A percentile compares a stretch with the other conserved stretches of the same genome.
phyloP scores from a whole-genome alignment of 2,329 filamentous ascomycete species.

The Monilinia laxa region DNA sequence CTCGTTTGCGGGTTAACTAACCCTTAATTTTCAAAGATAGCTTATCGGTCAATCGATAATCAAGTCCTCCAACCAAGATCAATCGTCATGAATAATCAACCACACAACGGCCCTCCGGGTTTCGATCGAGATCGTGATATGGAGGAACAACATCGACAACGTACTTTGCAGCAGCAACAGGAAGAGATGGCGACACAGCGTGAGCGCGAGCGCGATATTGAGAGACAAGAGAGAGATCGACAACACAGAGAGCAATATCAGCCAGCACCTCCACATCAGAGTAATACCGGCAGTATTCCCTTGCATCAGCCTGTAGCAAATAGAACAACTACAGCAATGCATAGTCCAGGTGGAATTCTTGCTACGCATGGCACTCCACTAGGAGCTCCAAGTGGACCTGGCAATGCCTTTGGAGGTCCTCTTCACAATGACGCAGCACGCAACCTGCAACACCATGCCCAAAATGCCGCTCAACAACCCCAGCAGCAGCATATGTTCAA shows the following conservation, averaged over 20 bases:
- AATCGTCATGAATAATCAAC: conserved; percentile 38
- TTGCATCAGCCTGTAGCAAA: conserved; percentile 93
- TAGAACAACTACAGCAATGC: conserved; percentile 75
- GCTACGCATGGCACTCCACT: conserved; percentile 63
- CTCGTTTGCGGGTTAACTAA: neutral
- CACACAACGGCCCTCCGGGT: conserved; percentile 35
- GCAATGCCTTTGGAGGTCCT: conserved; percentile 53
- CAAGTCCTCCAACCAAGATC: conserved; percentile 6
- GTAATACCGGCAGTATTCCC: conserved; percentile 81
- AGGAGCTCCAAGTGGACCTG: conserved; percentile 40
- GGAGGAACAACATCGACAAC: conserved; percentile 54
- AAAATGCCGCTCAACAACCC: conserved; percentile 43
- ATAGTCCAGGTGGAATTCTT: conserved; percentile 87
- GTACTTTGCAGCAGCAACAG: conserved; percentile 49
- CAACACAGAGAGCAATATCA: conserved; percentile 63
- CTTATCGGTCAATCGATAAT: conserved; percentile 1
- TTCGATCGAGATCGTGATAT: conserved; percentile 46
- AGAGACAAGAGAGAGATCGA: conserved; percentile 55
- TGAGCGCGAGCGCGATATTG: conserved; percentile 46
- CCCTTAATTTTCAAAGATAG: neutral
- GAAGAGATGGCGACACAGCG: conserved; percentile 58
- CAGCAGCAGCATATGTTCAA: conserved; percentile 59
- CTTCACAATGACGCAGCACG: conserved; percentile 54
- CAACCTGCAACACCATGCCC: conserved; percentile 53
- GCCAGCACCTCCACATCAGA: conserved; percentile 72